These are phyloP conservation scores for Pyrenochaeta sp. DNA, from an alignment of 2,329 filamentous ascomycete genomes.

Conservation along the genomic window DNA sequence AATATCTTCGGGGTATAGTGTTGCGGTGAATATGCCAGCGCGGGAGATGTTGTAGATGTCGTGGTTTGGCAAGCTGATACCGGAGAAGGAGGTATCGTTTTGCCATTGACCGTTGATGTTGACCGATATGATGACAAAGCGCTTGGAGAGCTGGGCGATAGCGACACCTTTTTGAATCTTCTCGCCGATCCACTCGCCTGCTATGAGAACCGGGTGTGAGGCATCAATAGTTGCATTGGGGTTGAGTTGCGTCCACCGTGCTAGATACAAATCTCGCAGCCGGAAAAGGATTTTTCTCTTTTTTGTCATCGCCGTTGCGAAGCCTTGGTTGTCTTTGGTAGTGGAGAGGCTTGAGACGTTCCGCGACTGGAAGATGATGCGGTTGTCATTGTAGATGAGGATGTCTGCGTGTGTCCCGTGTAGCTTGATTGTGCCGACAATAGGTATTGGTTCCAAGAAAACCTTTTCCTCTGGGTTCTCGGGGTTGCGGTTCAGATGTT, in stretches of 20 bases:
- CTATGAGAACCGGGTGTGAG: constrained; percentile 30
- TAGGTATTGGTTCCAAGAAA: constrained; percentile 19
- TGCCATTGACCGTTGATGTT: constrained; percentile 39
- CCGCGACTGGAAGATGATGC: constrained; percentile 35
- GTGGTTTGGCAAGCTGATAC: constrained; percentile 26
- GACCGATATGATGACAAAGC: constrained; percentile 38
- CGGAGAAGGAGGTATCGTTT: constrained; percentile 27
- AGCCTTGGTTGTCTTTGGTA: constrained; percentile 34
- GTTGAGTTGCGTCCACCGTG: constrained; percentile 29
- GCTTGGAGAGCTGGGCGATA: constrained; percentile 31
- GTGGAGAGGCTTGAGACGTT: constrained; percentile 27
- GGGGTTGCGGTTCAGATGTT: constrained; percentile 14
- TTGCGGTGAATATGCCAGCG: constrained; percentile 24
- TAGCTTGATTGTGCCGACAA: constrained; percentile 43
- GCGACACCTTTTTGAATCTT: constrained; percentile 41
- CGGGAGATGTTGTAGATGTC: constrained; percentile 38
- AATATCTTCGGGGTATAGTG: constrained; percentile 23
- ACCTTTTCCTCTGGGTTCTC: constrained; percentile 8
- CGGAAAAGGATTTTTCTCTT: constrained; percentile 21
- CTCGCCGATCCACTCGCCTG: constrained; percentile 42
- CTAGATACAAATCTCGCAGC: constrained; percentile 27
- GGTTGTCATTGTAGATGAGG: constrained; percentile 28
- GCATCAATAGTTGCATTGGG: constrained; percentile 9
- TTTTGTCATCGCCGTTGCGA: constrained; percentile 31
- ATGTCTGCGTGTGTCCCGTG: constrained; percentile 47